Percentiles rank a stretch among this genome's conserved stretches.
Evolutionary conservation across 2,329 filamentous ascomycete species (phyloP).

Genomic region (Alternaria solani): DNA sequence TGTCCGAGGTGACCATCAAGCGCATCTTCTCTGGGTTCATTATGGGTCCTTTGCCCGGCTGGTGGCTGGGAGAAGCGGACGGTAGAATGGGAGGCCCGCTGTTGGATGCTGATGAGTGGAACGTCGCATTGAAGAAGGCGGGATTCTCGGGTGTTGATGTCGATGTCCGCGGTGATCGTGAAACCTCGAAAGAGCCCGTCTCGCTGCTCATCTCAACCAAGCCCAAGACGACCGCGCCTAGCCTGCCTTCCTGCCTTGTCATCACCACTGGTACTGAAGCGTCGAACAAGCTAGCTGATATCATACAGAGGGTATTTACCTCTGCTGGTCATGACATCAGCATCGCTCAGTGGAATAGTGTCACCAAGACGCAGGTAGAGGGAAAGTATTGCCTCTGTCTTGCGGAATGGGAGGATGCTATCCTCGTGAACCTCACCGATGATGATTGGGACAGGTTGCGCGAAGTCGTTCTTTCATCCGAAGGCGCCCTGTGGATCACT

Average conservation of each 20-base stretch:
- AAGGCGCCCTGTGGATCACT: constrained; percentile 12
- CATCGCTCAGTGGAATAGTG: constrained; percentile 1
- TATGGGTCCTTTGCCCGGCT: neutral
- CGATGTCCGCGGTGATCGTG: constrained; percentile 11
- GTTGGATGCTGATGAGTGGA: constrained; percentile 10
- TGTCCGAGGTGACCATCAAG: constrained; percentile 16
- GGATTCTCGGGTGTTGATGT: constrained; percentile 16
- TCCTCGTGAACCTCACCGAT: constrained; percentile 12
- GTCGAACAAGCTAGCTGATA: neutral
- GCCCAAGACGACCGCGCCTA: neutral
- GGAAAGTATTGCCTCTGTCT: constrained; percentile 13
- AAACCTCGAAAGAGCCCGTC: constrained; percentile 13
- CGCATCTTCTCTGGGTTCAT: constrained; percentile 16
- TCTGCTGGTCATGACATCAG: constrained; percentile 2
- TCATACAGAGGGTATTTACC: neutral
- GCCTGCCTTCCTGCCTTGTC: constrained; percentile 3
- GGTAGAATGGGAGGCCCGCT: constrained; percentile 10
- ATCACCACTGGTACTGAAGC: constrained; percentile 3
- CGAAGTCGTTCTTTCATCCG: constrained; percentile 10
- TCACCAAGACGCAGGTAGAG: neutral
- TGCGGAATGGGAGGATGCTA: constrained; percentile 9
- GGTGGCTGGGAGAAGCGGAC: neutral
- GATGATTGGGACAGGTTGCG: constrained; percentile 8
- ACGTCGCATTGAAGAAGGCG: constrained; percentile 6
- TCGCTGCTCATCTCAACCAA: constrained; percentile 14